A percentile compares a stretch with the other conserved stretches of the same genome.
phyloP scores from a whole-genome alignment of 768 basidiomycete genomes.

The Chlorophyllum brunneum region DNA sequence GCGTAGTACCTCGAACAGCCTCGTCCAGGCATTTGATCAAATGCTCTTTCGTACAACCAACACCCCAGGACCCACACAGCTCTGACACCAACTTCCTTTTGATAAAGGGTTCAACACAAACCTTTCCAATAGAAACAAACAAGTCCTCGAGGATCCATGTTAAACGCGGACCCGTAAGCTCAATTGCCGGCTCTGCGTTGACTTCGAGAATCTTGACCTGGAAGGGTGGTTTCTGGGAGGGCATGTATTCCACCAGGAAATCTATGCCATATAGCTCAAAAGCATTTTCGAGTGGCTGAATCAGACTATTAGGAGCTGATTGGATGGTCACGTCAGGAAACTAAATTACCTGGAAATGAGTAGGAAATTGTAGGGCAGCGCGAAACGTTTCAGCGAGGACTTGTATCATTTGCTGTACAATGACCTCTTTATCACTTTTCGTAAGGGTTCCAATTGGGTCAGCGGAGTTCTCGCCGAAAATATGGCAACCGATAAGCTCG shows the following conservation, averaged over 20 bases:
- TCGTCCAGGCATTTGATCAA: slow-evolving; percentile 69
- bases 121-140: slow-evolving; percentile 65
- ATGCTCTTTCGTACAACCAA: slow-evolving; percentile 49
- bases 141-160: slow-evolving; percentile 79
- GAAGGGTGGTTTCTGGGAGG: slow-evolving; percentile 25
- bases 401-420: slow-evolving; percentile 59
- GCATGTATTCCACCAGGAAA: slow-evolving; percentile 64
- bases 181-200: slow-evolving; percentile 95
- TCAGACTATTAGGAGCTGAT: neutral
- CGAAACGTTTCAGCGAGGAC: slow-evolving; percentile 78
- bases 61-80: slow-evolving; percentile 32
- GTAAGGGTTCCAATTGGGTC: slow-evolving; percentile 21
- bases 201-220: slow-evolving; percentile 81
- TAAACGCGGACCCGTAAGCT: slow-evolving; percentile 82
- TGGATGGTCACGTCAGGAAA: neutral
- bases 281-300: slow-evolving; percentile 79
- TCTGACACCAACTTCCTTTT: slow-evolving; percentile 10
- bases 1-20: slow-evolving; percentile 34
- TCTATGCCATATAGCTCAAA: slow-evolving; percentile 97
- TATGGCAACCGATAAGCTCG: slow-evolving; percentile 67
- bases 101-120: slow-evolving; percentile 72
- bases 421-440: slow-evolving; percentile 32
- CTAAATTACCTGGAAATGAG: slow-evolving; percentile 74
- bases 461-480: slow-evolving; percentile 34
- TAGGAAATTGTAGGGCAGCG: slow-evolving; percentile 77